Evolutionary conservation across 2,329 filamentous ascomycete species (phyloP), one percentile per base, ranked within the genome.

Genomic region (Diaporthe helianthi): DNA sequence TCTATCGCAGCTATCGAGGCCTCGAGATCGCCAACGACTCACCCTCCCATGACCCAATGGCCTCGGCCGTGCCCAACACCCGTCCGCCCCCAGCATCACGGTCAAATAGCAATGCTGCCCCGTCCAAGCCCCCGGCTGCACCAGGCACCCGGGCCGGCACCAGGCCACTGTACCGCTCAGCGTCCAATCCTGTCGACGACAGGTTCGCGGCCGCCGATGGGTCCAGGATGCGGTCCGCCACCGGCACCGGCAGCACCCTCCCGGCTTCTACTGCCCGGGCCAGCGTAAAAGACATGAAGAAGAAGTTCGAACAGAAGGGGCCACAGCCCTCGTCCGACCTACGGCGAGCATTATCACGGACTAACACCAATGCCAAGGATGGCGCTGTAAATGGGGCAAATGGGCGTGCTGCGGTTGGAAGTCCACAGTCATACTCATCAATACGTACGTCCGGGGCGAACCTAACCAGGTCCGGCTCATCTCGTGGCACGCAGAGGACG

Each of bases 231-330:
- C 75, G 76, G 51, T 75, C 76, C 64, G 76, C 77, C 55, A 75
- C 80, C 73, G 72, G 79, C 81, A 74, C 80, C 73, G 72, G 79
- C 81, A 73, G 71, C 72, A 75, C 74, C 33, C 76, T 75, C 64
- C 49, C 69, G 26, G 69, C 69, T 12, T 63, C 58, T 12, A 65
- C 74, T 13, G 73, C 76, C 52, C 86, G 91, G 73, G 84, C 89
- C n/a, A 94, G 91, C 71, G 92, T 96, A 74, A 93, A 91, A 80
- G 92, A 96, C 76, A 83, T 96, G 72, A 90, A 92, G 75, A 93
- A 90, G 79, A 90, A 87, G 67, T 96, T 95, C 80, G 92, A 95
- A 78, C 88, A 78, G 55, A 72, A 76, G 29, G 68, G 75, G 7
- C 72, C 73, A 29, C 69, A 73, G 55, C 72, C 78, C 71, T 49